Conservation (phyloP, 805 yeast species). For the Kurtzmaniella cleridarum region DNA sequence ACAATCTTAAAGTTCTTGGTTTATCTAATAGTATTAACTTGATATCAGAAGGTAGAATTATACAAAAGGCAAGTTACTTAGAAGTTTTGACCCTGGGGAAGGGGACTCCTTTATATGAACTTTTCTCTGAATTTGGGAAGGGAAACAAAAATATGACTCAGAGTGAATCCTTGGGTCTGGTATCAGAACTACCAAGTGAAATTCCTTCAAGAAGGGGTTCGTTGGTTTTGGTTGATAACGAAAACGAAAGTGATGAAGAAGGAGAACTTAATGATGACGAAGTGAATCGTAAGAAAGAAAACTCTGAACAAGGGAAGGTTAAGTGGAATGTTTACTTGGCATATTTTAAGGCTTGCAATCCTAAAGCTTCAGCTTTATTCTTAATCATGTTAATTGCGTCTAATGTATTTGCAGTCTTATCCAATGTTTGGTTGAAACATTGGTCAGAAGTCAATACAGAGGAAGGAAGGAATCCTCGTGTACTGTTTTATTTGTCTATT, state of each 20-base stretch:
- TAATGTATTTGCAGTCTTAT: conserved; percentile 53
- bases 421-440: conserved; percentile 90
- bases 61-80: conserved; percentile 59
- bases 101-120: conserved; percentile 44
- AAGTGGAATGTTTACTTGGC: conserved; percentile 69
- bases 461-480: conserved; percentile 65
- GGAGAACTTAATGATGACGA: conserved; percentile 16
- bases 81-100: conserved; percentile 40
- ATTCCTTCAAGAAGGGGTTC: conserved; percentile 2
- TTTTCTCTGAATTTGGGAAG: conserved; percentile 61
- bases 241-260: conserved; percentile 23
- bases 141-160: conserved; percentile 21
- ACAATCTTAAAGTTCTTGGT: conserved; percentile 74
- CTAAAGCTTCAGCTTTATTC: conserved; percentile 50
- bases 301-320: conserved; percentile 81
- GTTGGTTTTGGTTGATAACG: conserved; percentile 20
- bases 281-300: conserved; percentile 51
- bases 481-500: conserved; percentile 65
- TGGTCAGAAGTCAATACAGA: conserved; percentile 90
- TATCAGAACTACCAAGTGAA: conserved; percentile 21
- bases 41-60: conserved; percentile 61
- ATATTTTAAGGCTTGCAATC: conserved; percentile 77
- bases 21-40: conserved; percentile 67
- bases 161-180: conserved; percentile 27
- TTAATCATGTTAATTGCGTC: conserved; percentile 46